Base-by-base conservation (phyloP, 2,329 filamentous ascomycete genomes). In the Fusarium nanum region DNA sequence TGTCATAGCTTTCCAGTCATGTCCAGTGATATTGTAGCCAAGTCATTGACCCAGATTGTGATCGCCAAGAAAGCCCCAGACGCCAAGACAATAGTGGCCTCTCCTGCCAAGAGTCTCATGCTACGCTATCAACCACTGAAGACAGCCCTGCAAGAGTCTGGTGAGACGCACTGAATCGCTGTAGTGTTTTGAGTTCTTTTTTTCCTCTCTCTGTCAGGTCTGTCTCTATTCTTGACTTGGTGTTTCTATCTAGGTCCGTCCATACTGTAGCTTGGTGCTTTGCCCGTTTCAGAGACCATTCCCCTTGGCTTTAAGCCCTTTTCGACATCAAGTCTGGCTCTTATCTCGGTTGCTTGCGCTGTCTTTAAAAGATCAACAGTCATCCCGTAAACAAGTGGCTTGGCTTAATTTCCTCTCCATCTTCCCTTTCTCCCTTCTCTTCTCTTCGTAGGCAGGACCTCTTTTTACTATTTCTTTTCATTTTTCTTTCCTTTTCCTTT, bases 371-470 rank as follows among this genome's bases (percentile, higher is more conserved):
- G 30, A 32, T 50, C 30, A 37, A n/a, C 22, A 25, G 2, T 6
- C 5, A 34, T 50, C 22, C 32, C 23, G 3, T 6, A 27, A 18
- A 41, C 12, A 40, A n/a, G 18, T 11, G 49, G 9, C 32, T 41
- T 52, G 23, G 32, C 32, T 10, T 16, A 52, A 20, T 27, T 20
- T 52, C 30, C 49, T 25, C 9, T 20, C 18, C 49, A 8, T 27
- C 49, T 52, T 50, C 22, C 22, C 11, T 6, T 52, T 52, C 49
- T 41, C 18, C 25, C 25, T 50, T 59, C 18, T 30, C 25, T 50
- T 59, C 27, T 57, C 7, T 50, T 22, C n/a, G 23, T 40, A 61
- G 59, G 59, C 59, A 18, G 54, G 59, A 45, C 53, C 59, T 61
- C 34, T 44, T 18, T 42, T 32, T 40, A 30, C 52, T 56, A 32